phyloP scores from a whole-genome alignment of 176 grass and related monocot genomes.

The Chrysopogon serrulatus region DNA sequence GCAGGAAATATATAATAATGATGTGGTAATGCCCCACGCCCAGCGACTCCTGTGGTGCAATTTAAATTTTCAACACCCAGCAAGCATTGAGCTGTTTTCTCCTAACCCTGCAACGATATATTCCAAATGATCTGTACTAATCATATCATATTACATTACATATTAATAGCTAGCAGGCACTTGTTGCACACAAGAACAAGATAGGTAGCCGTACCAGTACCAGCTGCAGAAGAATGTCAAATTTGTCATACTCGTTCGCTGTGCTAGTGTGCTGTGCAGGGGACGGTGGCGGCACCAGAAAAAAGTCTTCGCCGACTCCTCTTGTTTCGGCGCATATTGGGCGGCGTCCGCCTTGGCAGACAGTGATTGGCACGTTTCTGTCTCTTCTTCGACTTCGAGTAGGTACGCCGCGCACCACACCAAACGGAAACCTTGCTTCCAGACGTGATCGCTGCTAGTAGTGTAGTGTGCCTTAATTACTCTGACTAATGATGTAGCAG shows the following conservation, averaged over 20 bases:
- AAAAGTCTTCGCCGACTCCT: slow-evolving; percentile 20
- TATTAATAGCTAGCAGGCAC: neutral
- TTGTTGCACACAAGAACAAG: neutral
- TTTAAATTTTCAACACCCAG: neutral
- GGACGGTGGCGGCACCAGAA: neutral
- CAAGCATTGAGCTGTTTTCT: slow-evolving; percentile 13
- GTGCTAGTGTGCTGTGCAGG: neutral
- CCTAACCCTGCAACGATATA: neutral
- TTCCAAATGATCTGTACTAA: neutral
- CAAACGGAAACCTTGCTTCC: slow-evolving; percentile 13
- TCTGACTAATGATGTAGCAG: neutral
- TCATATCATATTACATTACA: too few relatives aligned
- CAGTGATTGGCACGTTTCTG: slow-evolving; percentile 30
- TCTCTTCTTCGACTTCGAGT: slow-evolving; percentile 18
- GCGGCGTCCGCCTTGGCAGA: slow-evolving; percentile 1
- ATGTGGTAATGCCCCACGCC: neutral
- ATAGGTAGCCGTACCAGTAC: neutral
- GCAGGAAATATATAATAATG: neutral
- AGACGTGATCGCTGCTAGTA: neutral
- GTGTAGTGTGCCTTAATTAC: too few relatives aligned
- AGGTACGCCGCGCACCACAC: slow-evolving; percentile 19
- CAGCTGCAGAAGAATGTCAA: slow-evolving; percentile 21
- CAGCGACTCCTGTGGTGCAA: neutral
- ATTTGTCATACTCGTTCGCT: slow-evolving; percentile 13
- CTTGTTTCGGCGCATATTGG: slow-evolving; percentile 33